phyloP scores from a whole-genome alignment of 768 basidiomycete genomes.

The Holtermannia corniformis region DNA sequence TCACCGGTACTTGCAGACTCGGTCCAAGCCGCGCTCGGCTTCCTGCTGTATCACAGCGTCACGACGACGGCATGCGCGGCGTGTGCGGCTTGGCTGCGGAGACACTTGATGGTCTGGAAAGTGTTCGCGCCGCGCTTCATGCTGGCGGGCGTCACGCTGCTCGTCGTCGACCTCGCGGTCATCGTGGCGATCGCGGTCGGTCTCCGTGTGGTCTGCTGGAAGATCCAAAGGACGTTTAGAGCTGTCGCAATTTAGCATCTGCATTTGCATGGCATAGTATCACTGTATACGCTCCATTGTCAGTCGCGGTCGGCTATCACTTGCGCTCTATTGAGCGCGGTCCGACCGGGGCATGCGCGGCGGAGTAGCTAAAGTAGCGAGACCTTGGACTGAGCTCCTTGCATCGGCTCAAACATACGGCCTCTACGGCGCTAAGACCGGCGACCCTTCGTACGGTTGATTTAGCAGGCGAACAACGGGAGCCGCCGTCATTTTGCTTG shows the following conservation, averaged over 20 bases:
- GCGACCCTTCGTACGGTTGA: no score
- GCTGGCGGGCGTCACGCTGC: slow-evolving; percentile 56
- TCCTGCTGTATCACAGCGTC: slow-evolving; percentile 60
- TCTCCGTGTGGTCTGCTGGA: slow-evolving; percentile 30
- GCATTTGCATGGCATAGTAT: neutral
- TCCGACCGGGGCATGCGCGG: no score
- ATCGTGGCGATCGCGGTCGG: slow-evolving; percentile 58
- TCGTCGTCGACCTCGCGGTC: slow-evolving; percentile 62
- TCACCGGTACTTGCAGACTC: slow-evolving; percentile 38
- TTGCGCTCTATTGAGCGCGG: no score
- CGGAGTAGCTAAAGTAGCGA: no score
- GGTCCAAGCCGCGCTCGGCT: slow-evolving; percentile 47
- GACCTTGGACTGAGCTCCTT: no score
- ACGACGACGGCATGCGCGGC: slow-evolving; percentile 61
- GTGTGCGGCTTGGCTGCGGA: slow-evolving; percentile 62
- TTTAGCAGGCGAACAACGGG: no score
- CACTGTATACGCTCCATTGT: no score
- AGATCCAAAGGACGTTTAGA: slow-evolving; percentile 39
- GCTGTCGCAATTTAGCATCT: slow-evolving; percentile 26
- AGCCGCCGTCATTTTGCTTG: no score
- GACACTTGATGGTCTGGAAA: slow-evolving; percentile 98
- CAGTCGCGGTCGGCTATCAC: no score
- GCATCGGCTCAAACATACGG: no score
- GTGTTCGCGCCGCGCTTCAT: slow-evolving; percentile 95
- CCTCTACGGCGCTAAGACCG: no score